Evolutionary conservation across 768 basidiomycete genomes (phyloP), one percentile per base, ranked within the genome.

Genomic region (Boletus coccyginus): DNA sequence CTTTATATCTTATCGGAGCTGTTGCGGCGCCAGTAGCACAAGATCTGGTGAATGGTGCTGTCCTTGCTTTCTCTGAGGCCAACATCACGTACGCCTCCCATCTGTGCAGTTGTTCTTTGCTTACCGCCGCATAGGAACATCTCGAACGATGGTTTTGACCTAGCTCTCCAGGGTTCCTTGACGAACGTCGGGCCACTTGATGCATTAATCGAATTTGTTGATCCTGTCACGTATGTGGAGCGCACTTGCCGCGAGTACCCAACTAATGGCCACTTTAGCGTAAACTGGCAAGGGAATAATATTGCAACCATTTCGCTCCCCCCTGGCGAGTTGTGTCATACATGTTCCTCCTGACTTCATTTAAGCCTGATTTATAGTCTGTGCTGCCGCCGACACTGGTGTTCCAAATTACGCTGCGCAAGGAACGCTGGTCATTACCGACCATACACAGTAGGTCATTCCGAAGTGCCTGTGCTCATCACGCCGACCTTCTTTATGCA

Each of bases 11-110:
- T 48, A 84, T 89, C 40, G 85, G 86, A n/a, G 85, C 81, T 5
- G 85, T 89, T 32, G 84, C 86, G 41, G 83, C 78, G 17, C 85
- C 87, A 14, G 73, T 86, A 31, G 80, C 84, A 3, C 88, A 88
- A 68, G 74, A 77, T 60, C 77, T 90, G 16, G 87, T 90, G 27
- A 78, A 84, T 46, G 75, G 74, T 19, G 77, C 87, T 1, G 58
- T 74, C 7, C 66, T 90, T 47, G 71, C 74, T 9, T 89, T 88
- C 66, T 75, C 64, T 32, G 73, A 76, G 44, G 88, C 83, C 3
- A 81, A 83, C 52, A 85, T 90, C 62, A 81, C 78, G 80, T 81
- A 64, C 4, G 76, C 50, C 24, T 21, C 9, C 2, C 36, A 38
- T 24, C 2, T 19, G 19, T 21, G 31, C 38, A 56, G 33, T 44